Evolutionary conservation across 1,284 basidiomycete genomes (phyloP), one percentile per base, ranked within the genome.

Genomic region (Athelia psychrophila): DNA sequence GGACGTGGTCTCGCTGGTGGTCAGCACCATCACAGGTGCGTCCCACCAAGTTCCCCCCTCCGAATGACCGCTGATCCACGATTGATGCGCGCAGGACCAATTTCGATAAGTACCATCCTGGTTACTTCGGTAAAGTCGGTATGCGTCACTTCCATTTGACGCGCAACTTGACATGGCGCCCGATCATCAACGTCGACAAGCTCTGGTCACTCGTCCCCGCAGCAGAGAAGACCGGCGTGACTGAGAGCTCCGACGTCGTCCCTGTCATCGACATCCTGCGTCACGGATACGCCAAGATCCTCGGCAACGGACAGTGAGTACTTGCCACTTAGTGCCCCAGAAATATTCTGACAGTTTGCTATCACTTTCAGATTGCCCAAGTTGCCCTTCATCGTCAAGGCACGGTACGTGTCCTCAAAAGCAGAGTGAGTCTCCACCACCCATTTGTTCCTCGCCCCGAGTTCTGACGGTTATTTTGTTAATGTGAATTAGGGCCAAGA

Each of bases 1-100:
- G 96, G 96, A 93, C 93, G 96, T 78, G 96, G 96, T 98, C 91
- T 98, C 68, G 96, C 96, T 80, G 97, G 96, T 95, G 96, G 97
- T 86, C 84, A 89, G 79, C 96, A 98, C 81, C 96, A 99, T 83
- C 97, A 99, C 88, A 83, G 96, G 89, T 91, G 67, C 65, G 86
- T 80, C 27, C 44, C 48, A 36, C 44, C 18, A 19, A 44, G n/a
- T 52, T 51, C 40, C 25, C 16, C 24, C 27, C 19, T 36, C 33
- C 12, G 42, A 24, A 33, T 44, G 48, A 36, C 33, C 51, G 24
- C 51, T 32, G 1, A 18, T 19, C 47, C 54, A 36, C 48, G 16
- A 25, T 42, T 42, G n/a, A n/a, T n/a, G n/a, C n/a, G 44, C 51
- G 27, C 60, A 91, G 89, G 55, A 91, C 84, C 66, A 92, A 93